Base-by-base conservation (phyloP, 768 basidiomycete genomes). In the Trametes maxima region DNA sequence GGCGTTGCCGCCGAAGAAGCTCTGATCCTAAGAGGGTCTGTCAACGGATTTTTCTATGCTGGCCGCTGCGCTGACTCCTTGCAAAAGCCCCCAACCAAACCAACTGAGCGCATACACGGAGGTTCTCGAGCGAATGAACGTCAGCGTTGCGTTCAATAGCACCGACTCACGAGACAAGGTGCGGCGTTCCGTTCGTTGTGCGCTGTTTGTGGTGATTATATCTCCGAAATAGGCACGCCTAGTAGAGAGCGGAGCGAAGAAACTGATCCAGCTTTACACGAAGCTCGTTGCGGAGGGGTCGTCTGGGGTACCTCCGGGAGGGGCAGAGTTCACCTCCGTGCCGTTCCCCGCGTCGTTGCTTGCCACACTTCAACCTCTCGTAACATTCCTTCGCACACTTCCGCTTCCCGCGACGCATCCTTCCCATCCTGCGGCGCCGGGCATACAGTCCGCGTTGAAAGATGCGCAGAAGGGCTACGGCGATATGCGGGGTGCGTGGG, bases 241-340 rank as follows among this genome's bases (percentile, higher is more conserved):
- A 5, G 78, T 93, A 10, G 91, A 93, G 75, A 90, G 90, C 1
- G 92, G 92, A 8, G 85, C 86, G 5, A 92, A 92, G 77, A 92
- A 92, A 69, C 78, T 94, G 11, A 81, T 86, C 0, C 90, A 92
- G 67, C 74, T 92, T 13, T 94, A 89, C 69, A 94, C 90, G n/a
- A 92, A 90, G 67, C 79, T 90, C 35, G 89, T 92, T n/a, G 92
- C 92, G 2, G 91, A 92, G 74, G 89, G 85, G 24, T 93, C 90
- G 1, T 88, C 90, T 3, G 90, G 90, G 28, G 78, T 81, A n/a
- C 85, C 87, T 5, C 86, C 85, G 0, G 78, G 86, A 14, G 85
- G 85, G 16, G 71, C 85, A 0, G 83, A 87, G 28, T 83, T 84
- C 50, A 74, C 79, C 24, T 78, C 80, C 43, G 73, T 78, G 6